Evolutionary conservation across 805 yeast genomes (phyloP), one percentile per base, ranked within the genome.

Genomic region (Groenewaldozyma tartarivorans): DNA sequence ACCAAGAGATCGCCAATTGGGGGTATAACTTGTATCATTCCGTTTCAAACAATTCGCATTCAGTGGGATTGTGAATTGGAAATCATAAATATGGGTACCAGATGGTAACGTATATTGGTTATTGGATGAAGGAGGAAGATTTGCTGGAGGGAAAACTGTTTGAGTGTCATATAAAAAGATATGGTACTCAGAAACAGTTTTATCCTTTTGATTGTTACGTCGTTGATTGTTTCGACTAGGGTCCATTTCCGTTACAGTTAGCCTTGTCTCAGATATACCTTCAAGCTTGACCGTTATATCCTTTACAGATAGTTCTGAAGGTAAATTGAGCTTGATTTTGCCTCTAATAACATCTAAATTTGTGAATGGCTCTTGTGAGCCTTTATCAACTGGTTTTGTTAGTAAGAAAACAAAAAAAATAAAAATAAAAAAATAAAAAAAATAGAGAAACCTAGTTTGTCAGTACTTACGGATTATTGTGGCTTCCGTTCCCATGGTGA

Each of bases 91-190:
- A 37, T 64, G 61, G 2, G 42, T 22, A 9, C 69, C 69, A 3
- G 59, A 49, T 4, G 56, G 50, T 17, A 64, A 49, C 5, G 67
- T 58, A 48, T 53, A 63, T 35, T 47, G 48, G 24, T 46, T 41
- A 4, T 49, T 24, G 4, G 39, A 39, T 34, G 42, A 46, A 36
- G 33, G 42, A 11, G 46, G 47, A 17, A 51, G 43, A 7, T 56
- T 56, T 4, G 40, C 35, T 4, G 67, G 64, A 1, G 69, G 69
- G 44, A 64, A 64, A 20, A 64, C 53, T 17, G 55, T 56, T 32
- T 42, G 38, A 16, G 49, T 44, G 20, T 50, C 40, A 42, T 59
- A 53, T 33, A 64, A 44, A 7, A 64, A 52, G 32, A 47, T 48
- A 35, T 49, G 55, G 44, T 36, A 16, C 42, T 41, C 49, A 57